These are phyloP conservation scores for Limnanthes douglasii DNA, from an alignment of 345 rosid species.

Conservation along the genomic window DNA sequence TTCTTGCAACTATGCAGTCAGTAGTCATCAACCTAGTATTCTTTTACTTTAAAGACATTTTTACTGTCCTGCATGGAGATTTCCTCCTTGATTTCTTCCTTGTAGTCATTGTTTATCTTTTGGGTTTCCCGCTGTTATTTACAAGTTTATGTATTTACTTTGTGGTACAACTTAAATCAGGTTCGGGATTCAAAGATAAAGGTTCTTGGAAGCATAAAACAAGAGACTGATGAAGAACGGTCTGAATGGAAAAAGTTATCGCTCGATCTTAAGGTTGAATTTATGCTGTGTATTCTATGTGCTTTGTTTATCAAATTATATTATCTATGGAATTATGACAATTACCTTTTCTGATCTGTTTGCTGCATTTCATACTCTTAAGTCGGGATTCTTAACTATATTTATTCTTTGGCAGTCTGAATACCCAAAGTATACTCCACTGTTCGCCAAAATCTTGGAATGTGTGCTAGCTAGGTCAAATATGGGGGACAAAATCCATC, in stretches of 20 bases:
- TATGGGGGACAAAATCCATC: slow-evolving; percentile 45
- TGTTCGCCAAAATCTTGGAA: slow-evolving; percentile 83
- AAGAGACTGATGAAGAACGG: slow-evolving; percentile 56
- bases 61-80: no score
- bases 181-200: slow-evolving; percentile 78
- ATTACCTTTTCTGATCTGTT: slow-evolving; percentile 5
- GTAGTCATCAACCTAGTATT: no score
- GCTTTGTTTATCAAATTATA: slow-evolving; percentile 3
- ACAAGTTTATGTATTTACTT: no score
- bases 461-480: slow-evolving; percentile 47
- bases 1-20: no score
- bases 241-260: slow-evolving; percentile 70
- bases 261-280: slow-evolving; percentile 45
- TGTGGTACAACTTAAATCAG: slow-evolving; percentile 26
- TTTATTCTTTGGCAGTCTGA: slow-evolving; percentile 47
- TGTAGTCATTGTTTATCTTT: no score
- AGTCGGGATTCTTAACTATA: no score
- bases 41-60: no score
- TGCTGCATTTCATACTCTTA: no score
- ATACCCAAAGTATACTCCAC: slow-evolving; percentile 59
- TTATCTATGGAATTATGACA: not conserved
- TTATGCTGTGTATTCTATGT: slow-evolving; percentile 3
- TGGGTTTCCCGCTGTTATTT: no score
- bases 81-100: no score
- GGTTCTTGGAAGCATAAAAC: slow-evolving; percentile 59